Evolutionary conservation across 148 eudicot species (phyloP), one percentile per base, ranked within the genome.

Genomic region (Cornus suecica): DNA sequence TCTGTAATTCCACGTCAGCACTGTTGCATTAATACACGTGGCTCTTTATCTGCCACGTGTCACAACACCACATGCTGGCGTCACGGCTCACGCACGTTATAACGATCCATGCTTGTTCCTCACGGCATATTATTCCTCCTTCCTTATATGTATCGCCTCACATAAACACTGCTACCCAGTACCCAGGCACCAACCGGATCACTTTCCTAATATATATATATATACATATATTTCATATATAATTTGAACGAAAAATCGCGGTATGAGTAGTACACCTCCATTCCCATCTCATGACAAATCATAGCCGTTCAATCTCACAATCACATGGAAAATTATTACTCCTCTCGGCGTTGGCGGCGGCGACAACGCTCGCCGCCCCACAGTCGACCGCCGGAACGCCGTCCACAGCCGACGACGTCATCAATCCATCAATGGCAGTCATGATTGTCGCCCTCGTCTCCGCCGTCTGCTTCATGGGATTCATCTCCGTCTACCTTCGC

Each of bases 401-500:
- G 58, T 15, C 23, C 31, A 68, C 7, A 10, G 5, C 11, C 22
- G 22, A 30, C 30, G 51, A 37, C 42, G 74, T 29, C 18, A 73
- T 78, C 0, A 77, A 71, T 34, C 82, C 84, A 9, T 76, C 87
- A 45, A 69, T 76, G 72, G 82, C 82, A 5, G 13, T 76, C 1
- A 62, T 81, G 0, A 74, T 84, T 11, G 73, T 78, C 10, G 78
- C 76, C 20, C 67, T 84, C 0, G 78, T 84, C 23, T 28, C 73
- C 10, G 84, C 78, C 5, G 78, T 85, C 74, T 78, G 80, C 79
- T 70, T 83, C 48, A 78, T 83, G 13, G 83, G 82, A 27, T 73
- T 77, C 42, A 65, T 82, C 20, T 32, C 83, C 22, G 25, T 84
- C 66, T 88, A 80, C 84, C 67, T 86, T 48, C 88, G 79, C 16